phyloP scores from a whole-genome alignment of 1,284 basidiomycete genomes.

The Inonotus obliquus region DNA sequence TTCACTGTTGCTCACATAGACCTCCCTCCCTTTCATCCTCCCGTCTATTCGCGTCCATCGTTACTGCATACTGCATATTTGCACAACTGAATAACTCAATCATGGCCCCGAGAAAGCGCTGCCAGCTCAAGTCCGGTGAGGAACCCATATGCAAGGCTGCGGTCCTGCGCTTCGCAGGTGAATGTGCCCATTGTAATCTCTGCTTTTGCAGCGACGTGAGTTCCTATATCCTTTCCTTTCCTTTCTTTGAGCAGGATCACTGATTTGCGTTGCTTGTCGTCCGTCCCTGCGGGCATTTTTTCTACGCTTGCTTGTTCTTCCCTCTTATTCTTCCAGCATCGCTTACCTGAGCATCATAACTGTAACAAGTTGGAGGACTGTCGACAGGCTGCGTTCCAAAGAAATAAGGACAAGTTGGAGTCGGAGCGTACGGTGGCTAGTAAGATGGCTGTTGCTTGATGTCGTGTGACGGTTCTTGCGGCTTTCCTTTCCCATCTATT shows the following conservation, averaged over 20 bases:
- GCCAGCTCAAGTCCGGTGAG: constrained; percentile 54
- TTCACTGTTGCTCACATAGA: background rate
- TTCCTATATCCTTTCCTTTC: constrained; percentile 23
- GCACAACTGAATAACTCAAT: constrained; percentile 10
- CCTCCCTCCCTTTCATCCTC: background rate
- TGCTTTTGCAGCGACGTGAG: constrained; percentile 76
- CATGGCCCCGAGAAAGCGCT: constrained; percentile 83
- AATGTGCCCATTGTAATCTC: constrained; percentile 71
- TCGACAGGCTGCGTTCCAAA: constrained; percentile 77
- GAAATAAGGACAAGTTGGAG: constrained; percentile 82
- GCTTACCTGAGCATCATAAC: constrained; percentile 76
- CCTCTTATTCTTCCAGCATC: constrained; percentile 51
- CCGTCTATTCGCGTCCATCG: background rate
- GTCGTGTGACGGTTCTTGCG: constrained; percentile 7
- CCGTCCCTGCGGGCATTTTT: constrained; percentile 20
- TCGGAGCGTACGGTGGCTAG: constrained; percentile 79
- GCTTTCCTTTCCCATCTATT: constrained; percentile 9
- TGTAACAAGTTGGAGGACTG: constrained; percentile 78
- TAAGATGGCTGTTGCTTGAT: constrained; percentile 77
- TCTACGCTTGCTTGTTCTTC: constrained; percentile 11
- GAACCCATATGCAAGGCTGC: constrained; percentile 71
- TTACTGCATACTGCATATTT: background rate
- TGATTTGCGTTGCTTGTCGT: constrained; percentile 3
- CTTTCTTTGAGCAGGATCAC: background rate
- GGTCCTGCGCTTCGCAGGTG: constrained; percentile 74